Evolutionary conservation across 2,329 filamentous ascomycete genomes (phyloP).

Genomic region (Thermothelomyces thermophilus): DNA sequence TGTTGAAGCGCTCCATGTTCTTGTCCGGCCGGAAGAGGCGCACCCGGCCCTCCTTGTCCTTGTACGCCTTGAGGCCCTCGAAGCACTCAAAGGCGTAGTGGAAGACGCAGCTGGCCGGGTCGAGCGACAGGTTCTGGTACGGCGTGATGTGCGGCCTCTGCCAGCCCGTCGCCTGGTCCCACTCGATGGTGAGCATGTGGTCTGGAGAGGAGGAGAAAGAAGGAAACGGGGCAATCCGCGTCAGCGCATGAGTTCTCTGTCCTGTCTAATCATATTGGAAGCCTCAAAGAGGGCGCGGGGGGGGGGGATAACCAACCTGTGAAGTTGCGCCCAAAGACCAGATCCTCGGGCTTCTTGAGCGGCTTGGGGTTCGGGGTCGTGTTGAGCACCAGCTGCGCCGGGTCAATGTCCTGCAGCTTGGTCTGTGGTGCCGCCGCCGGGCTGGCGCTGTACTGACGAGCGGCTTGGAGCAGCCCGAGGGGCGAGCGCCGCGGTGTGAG

Average conservation of each 20-base stretch:
- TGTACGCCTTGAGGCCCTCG: slow-evolving; percentile 99
- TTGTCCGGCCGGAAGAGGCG: slow-evolving; percentile 89
- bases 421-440: slow-evolving; percentile 42
- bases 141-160: slow-evolving; percentile 67
- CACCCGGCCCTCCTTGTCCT: slow-evolving; percentile 69
- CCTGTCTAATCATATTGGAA: background rate
- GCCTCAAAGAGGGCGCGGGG: background rate
- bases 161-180: slow-evolving; percentile 65
- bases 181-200: slow-evolving; percentile 95
- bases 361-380: slow-evolving; percentile 70
- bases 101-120: slow-evolving; percentile 93
- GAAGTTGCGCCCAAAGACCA: slow-evolving; percentile 86
- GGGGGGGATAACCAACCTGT: slow-evolving; percentile 54
- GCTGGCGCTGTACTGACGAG: slow-evolving; percentile 48
- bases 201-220: slow-evolving; percentile 56
- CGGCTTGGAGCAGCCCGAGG: slow-evolving; percentile 29
- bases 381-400: slow-evolving; percentile 67
- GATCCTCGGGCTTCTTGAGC: slow-evolving; percentile 66
- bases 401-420: slow-evolving; percentile 64
- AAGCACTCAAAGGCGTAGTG: slow-evolving; percentile 99
- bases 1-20: slow-evolving; percentile 95
- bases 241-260: slow-evolving; percentile 1
- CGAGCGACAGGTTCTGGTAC: slow-evolving; percentile 94
- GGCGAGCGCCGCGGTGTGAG: slow-evolving; percentile 29
- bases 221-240: too few species aligned